A percentile compares a stretch with the other conserved stretches of the same genome.
phyloP scores from a whole-genome alignment of 2,329 filamentous ascomycete species.

The Sclerotinia glacialis region DNA sequence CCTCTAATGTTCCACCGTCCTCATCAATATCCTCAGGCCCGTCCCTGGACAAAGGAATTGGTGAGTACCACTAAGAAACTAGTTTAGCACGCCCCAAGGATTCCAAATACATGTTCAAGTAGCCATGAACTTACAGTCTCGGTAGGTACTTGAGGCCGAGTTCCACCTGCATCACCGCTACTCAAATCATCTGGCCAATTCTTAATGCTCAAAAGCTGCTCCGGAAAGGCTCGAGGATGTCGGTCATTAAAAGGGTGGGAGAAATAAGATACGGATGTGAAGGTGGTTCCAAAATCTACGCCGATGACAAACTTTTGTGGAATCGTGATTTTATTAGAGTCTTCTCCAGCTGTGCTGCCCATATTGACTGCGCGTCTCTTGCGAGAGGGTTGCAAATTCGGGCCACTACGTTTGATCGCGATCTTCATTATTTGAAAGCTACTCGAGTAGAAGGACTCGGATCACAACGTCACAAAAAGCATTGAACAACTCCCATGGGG shows the following conservation, averaged over 20 bases:
- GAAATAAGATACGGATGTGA: conserved; percentile 5
- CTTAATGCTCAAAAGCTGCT: conserved; percentile 4
- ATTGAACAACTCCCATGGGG: neutral
- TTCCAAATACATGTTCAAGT: neutral
- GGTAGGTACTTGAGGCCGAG: conserved; percentile 5
- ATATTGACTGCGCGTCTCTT: neutral
- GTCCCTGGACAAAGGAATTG: neutral
- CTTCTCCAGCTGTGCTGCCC: neutral
- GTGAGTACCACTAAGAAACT: neutral
- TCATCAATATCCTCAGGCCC: neutral
- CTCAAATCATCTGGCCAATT: conserved; percentile 13
- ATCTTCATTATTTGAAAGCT: neutral
- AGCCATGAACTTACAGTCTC: neutral
- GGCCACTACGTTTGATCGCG: neutral
- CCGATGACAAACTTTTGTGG: conserved; percentile 12
- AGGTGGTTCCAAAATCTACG: conserved; percentile 13
- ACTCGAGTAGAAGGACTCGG: neutral
- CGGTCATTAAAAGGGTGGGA: neutral
- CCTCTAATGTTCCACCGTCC: neutral
- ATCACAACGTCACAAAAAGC: neutral
- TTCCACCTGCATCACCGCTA: neutral
- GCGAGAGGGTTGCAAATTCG: neutral
- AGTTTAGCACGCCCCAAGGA: too few relatives aligned
- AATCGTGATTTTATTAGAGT: neutral
- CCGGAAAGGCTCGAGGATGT: neutral